Evolutionary conservation across 2,329 filamentous ascomycete genomes (phyloP).

Genomic region (Aureobasidium lini): DNA sequence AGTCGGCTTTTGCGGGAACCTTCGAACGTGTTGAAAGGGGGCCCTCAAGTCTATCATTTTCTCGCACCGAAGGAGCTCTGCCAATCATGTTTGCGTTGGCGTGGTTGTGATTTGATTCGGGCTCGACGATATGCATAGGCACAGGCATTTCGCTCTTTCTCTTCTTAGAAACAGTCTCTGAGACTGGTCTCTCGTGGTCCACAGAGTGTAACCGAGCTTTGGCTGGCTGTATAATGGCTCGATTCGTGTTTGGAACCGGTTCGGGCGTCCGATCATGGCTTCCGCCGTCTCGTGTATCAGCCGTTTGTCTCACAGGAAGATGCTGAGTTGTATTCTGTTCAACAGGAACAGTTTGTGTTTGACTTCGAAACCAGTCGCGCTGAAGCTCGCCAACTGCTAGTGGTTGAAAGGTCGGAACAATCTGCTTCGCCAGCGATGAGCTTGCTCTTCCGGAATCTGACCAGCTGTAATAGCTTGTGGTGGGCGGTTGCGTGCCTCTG

Average conservation of each 20-base stretch:
- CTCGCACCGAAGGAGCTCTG: background rate
- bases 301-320: background rate
- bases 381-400: background rate
- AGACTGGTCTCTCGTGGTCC: too few relatives aligned
- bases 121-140: too few relatives aligned
- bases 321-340: background rate
- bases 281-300: background rate
- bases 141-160: too few relatives aligned
- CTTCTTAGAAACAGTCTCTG: background rate
- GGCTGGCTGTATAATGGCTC: background rate
- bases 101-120: too few relatives aligned
- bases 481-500: conserved; percentile 23
- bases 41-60: background rate
- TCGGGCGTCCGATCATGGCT: background rate
- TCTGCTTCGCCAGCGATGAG: background rate
- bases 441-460: background rate
- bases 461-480: conserved; percentile 21
- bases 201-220: background rate
- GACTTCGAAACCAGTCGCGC: background rate
- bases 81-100: too few relatives aligned
- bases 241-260: background rate
- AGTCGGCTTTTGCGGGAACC: background rate
- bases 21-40: background rate
- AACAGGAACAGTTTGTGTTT: too few relatives aligned
- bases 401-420: background rate